Conservation (phyloP, 1,284 basidiomycete genomes). For the Meripilus lineatus region DNA sequence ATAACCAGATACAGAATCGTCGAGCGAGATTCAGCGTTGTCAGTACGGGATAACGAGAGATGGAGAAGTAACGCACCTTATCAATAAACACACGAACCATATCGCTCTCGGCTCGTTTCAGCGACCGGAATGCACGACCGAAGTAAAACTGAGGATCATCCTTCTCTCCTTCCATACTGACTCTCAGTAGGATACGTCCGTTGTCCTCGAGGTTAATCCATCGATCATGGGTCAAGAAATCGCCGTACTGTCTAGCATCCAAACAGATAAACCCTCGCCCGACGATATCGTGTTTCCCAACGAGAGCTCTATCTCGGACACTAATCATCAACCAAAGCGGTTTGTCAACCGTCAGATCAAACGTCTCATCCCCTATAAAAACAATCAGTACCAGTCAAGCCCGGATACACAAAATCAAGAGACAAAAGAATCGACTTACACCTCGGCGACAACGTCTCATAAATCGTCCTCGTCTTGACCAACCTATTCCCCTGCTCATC, state of each 20-base stretch:
- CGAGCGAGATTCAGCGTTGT: not conserved
- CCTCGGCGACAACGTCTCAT: conserved; percentile 84
- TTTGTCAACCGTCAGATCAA: conserved; percentile 89
- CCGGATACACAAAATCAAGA: no score
- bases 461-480: conserved; percentile 95
- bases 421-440: conserved; percentile 50
- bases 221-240: conserved; percentile 87
- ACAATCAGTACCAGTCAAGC: conserved; percentile 6
- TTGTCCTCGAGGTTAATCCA: conserved; percentile 91
- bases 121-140: conserved; percentile 89
- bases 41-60: not conserved
- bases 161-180: conserved; percentile 99
- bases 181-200: conserved; percentile 81
- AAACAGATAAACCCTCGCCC: conserved; percentile 91
- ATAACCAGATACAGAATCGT: conserved; percentile 3
- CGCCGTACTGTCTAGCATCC: conserved; percentile 85
- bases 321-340: conserved; percentile 96
- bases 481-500: conserved; percentile 88
- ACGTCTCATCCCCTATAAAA: conserved; percentile 86
- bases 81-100: conserved; percentile 98
- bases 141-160: conserved; percentile 99
- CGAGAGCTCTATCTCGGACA: conserved; percentile 83
- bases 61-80: conserved; percentile 58
- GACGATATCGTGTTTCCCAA: conserved; percentile 89
- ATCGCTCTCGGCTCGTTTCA: conserved; percentile 93